phyloP scores from a whole-genome alignment of 345 rosid genomes.

The Sisymbrium irio region DNA sequence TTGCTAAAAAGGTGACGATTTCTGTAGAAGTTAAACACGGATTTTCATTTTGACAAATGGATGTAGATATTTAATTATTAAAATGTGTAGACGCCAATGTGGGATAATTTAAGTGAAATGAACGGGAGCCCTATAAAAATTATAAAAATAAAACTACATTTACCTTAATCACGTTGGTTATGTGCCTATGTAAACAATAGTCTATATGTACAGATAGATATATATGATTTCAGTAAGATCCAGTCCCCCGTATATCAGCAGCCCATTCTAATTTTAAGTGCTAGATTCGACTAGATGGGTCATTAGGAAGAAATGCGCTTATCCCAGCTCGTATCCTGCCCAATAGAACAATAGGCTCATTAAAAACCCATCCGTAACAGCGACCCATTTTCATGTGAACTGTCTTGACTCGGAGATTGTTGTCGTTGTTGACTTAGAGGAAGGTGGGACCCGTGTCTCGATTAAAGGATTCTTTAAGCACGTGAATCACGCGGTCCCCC shows the following conservation, averaged over 20 bases:
- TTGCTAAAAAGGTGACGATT: slow-evolving; percentile 18
- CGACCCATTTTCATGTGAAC: neutral
- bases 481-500: slow-evolving; percentile 41
- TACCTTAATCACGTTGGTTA: neutral
- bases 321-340: neutral
- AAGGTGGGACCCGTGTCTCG: slow-evolving; percentile 7
- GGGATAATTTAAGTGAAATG: neutral
- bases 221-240: neutral
- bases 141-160: neutral
- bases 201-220: neutral
- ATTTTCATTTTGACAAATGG: neutral
- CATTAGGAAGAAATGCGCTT: neutral
- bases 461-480: slow-evolving; percentile 10
- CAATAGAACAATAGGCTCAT: neutral
- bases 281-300: neutral
- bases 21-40: slow-evolving; percentile 17
- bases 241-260: neutral
- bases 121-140: neutral
- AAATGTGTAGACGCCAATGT: neutral
- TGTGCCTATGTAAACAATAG: neutral
- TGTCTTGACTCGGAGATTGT: neutral
- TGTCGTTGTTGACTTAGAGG: slow-evolving; percentile 15
- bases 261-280: neutral
- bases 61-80: neutral
- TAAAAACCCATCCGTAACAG: neutral